These are phyloP conservation scores for Bertia moriformis DNA, from an alignment of 2,329 filamentous ascomycete genomes.

Conservation along the genomic window DNA sequence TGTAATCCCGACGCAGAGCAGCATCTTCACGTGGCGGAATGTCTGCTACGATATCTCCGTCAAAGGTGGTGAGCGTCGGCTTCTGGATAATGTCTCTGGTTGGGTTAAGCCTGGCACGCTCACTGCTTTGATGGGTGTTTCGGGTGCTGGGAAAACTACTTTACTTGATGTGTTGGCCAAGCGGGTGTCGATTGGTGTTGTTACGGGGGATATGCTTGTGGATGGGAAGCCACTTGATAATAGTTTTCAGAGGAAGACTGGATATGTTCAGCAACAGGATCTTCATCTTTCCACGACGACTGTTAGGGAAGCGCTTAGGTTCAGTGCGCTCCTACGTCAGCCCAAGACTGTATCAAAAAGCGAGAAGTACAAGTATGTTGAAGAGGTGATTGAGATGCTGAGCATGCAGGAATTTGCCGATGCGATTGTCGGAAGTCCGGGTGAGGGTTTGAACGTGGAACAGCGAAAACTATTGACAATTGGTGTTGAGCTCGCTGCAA, in stretches of 20 bases:
- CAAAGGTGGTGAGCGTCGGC: conserved; percentile 29
- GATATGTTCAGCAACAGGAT: conserved; percentile 36
- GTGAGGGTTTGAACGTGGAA: conserved; percentile 44
- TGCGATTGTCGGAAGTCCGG: conserved; percentile 48
- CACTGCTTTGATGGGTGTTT: conserved; percentile 25
- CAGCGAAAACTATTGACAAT: conserved; percentile 28
- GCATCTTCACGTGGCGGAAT: conserved; percentile 34
- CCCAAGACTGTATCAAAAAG: conserved; percentile 20
- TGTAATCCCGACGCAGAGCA: conserved; percentile 16
- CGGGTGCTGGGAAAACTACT: conserved; percentile 40
- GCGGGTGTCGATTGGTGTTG: conserved; percentile 29
- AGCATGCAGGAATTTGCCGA: conserved; percentile 45
- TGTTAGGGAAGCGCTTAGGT: conserved; percentile 15
- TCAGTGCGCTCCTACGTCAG: conserved; percentile 20
- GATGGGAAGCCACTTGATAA: conserved; percentile 25
- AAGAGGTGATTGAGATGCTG: conserved; percentile 30
- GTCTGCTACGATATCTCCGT: conserved; percentile 37
- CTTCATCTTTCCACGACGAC: conserved; percentile 18
- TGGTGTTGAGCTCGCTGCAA: conserved; percentile 19
- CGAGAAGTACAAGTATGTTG: conserved; percentile 29
- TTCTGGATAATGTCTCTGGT: conserved; percentile 35
- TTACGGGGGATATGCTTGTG: conserved; percentile 33
- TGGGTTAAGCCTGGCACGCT: neutral
- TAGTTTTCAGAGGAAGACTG: conserved; percentile 31
- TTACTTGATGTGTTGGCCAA: conserved; percentile 36